These are phyloP conservation scores for Didymella pomorum DNA, from an alignment of 2,329 filamentous ascomycete genomes.

Conservation along the genomic window DNA sequence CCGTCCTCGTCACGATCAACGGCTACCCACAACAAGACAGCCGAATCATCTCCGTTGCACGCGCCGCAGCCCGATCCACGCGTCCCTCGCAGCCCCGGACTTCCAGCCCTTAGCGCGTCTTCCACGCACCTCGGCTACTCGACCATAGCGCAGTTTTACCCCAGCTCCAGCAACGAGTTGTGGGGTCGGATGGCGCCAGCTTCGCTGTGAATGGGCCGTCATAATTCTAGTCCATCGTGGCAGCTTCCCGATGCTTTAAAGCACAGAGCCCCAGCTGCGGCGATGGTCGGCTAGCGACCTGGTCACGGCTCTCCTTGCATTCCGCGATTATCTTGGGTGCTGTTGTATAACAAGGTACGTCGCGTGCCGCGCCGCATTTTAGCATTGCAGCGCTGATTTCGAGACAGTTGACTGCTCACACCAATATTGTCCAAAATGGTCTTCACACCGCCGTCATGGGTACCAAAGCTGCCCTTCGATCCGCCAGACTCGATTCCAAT, in stretches of 20 bases:
- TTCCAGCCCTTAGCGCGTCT: not conserved
- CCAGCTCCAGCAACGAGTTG: not conserved
- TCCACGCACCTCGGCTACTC: not conserved
- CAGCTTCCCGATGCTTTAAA: conserved; percentile 9
- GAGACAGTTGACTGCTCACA: not conserved
- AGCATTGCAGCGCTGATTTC: not conserved
- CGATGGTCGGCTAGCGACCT: conserved; percentile 13
- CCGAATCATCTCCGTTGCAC: not conserved
- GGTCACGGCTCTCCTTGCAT: not conserved
- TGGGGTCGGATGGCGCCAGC: not conserved
- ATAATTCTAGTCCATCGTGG: not conserved
- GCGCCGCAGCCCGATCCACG: not conserved
- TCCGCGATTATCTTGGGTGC: not conserved
- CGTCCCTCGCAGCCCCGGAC: not conserved
- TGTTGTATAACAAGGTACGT: conserved; percentile 6
- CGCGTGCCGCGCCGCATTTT: not conserved
- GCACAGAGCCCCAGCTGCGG: conserved; percentile 2
- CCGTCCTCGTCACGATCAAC: not conserved
- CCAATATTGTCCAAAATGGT: conserved; percentile 46
- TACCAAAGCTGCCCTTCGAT: conserved; percentile 67
- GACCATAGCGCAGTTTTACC: not conserved
- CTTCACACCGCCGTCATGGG: conserved; percentile 69
- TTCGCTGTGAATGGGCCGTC: not conserved
- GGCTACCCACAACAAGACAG: not conserved
- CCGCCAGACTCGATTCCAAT: conserved; percentile 78